phyloP scores from a whole-genome alignment of 2,329 filamentous ascomycete species.

The Stenocarpella maydis region DNA sequence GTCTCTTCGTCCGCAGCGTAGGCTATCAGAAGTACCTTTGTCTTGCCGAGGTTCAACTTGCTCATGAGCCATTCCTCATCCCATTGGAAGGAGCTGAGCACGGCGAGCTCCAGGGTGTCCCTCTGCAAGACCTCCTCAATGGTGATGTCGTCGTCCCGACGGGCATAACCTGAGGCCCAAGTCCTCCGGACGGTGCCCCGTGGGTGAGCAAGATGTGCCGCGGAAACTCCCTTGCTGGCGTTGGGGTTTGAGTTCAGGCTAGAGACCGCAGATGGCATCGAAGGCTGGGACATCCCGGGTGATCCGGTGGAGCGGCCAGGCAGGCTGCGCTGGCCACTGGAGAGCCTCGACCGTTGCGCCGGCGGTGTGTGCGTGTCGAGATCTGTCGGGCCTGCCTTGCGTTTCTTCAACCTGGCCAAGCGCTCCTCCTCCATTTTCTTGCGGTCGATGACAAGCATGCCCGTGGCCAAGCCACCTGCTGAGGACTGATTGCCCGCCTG shows the following conservation, averaged over 20 bases:
- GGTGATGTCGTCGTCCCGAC: constrained; percentile 77
- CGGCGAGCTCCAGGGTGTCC: constrained; percentile 74
- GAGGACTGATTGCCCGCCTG: constrained; percentile 29
- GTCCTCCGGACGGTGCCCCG: constrained; percentile 82
- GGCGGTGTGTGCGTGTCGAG: constrained; percentile 22
- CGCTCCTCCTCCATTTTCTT: constrained; percentile 88
- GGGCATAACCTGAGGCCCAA: constrained; percentile 70
- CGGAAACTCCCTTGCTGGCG: neutral
- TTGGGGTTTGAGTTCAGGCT: constrained; percentile 7
- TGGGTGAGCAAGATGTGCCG: constrained; percentile 50
- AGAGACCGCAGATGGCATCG: constrained; percentile 1
- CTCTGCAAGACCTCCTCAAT: constrained; percentile 87
- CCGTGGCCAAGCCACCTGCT: constrained; percentile 24
- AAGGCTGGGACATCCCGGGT: constrained; percentile 15
- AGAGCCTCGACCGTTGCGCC: constrained; percentile 25
- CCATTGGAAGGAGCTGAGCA: constrained; percentile 89
- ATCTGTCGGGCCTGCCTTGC: constrained; percentile 38
- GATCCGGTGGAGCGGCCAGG: neutral
- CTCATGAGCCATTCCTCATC: constrained; percentile 80
- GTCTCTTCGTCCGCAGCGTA: constrained; percentile 62
- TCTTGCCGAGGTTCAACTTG: constrained; percentile 70
- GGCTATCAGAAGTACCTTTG: constrained; percentile 69
- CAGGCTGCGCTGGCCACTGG: neutral
- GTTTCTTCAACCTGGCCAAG: constrained; percentile 73
- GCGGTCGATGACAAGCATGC: constrained; percentile 70